Evolutionary conservation across 331 rosid species (phyloP).

Genomic region (Quercus lobata): DNA sequence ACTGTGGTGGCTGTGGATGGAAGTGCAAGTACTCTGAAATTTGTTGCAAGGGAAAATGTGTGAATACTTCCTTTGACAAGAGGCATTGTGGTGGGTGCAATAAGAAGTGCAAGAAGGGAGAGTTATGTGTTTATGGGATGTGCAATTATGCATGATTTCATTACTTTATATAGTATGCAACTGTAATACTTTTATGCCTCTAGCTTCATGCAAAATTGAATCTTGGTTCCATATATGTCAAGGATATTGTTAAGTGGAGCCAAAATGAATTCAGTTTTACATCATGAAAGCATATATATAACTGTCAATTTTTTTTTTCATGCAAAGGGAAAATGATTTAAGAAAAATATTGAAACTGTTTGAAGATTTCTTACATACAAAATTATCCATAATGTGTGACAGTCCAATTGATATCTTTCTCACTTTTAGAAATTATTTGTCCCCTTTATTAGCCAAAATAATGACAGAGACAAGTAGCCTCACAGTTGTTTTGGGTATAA

Average conservation of each 20-base stretch:
- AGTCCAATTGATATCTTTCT: too few relatives aligned
- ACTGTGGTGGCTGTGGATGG: constrained; percentile 25
- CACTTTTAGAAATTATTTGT: too few relatives aligned
- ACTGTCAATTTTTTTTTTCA: background rate
- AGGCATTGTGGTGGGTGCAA: constrained; percentile 33
- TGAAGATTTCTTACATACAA: too few relatives aligned
- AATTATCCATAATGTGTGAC: too few relatives aligned
- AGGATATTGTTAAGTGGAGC: background rate
- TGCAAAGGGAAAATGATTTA: too few relatives aligned
- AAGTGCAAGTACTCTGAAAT: constrained; percentile 29
- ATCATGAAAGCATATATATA: background rate
- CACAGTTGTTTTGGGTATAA: too few relatives aligned
- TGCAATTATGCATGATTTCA: constrained; percentile 27
- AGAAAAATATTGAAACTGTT: too few relatives aligned
- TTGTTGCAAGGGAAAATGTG: constrained; percentile 36
- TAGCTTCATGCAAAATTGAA: background rate
- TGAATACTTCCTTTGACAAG: constrained; percentile 9
- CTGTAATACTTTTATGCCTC: background rate
- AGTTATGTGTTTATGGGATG: constrained; percentile 24
- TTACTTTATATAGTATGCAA: background rate
- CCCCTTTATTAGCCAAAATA: too few relatives aligned
- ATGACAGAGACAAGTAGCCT: too few relatives aligned
- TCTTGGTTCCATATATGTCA: background rate
- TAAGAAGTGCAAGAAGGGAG: constrained; percentile 29
- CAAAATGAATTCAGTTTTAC: background rate